Evolutionary conservation across 805 yeast genomes (phyloP).

Genomic region (Kluyveromyces siamensis): DNA sequence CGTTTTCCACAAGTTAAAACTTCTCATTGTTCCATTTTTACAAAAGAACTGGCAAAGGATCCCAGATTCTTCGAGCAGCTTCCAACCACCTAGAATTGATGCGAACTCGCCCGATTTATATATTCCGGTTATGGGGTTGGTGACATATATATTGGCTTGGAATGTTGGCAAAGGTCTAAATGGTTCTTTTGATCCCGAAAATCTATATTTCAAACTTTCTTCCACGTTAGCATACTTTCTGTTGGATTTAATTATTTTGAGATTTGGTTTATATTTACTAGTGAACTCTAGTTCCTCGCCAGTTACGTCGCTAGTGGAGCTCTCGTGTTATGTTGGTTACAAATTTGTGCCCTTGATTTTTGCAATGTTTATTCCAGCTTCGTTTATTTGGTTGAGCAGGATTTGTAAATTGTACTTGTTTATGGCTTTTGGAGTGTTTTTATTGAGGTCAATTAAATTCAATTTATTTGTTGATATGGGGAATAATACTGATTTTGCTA

Average conservation of each 20-base stretch:
- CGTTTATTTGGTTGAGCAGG: conserved; percentile 33
- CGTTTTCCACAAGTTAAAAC: conserved; percentile 61
- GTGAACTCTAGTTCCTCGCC: conserved; percentile 20
- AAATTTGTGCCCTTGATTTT: conserved; percentile 76
- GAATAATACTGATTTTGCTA: conserved; percentile 39
- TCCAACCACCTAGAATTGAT: conserved; percentile 70
- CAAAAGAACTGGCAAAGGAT: conserved; percentile 75
- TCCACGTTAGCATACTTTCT: conserved; percentile 77
- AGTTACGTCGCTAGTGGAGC: conserved; percentile 57
- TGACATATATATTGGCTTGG: conserved; percentile 78
- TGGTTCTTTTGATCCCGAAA: conserved; percentile 88
- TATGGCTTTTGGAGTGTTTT: conserved; percentile 53
- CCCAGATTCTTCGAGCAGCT: conserved; percentile 15
- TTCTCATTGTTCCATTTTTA: conserved; percentile 78
- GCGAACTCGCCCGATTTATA: conserved; percentile 94
- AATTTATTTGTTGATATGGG: conserved; percentile 36
- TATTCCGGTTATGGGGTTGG: conserved; percentile 87
- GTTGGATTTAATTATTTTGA: conserved; percentile 66
- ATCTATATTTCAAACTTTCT: conserved; percentile 79
- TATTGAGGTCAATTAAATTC: conserved; percentile 46
- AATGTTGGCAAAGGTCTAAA: conserved; percentile 78
- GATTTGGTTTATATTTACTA: conserved; percentile 74
- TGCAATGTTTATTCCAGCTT: conserved; percentile 44
- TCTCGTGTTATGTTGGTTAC: conserved; percentile 86
- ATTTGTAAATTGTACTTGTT: conserved; percentile 41